These are phyloP conservation scores for Solanum chacoense DNA, from an alignment of 305 asterid genomes.

Conservation along the genomic window DNA sequence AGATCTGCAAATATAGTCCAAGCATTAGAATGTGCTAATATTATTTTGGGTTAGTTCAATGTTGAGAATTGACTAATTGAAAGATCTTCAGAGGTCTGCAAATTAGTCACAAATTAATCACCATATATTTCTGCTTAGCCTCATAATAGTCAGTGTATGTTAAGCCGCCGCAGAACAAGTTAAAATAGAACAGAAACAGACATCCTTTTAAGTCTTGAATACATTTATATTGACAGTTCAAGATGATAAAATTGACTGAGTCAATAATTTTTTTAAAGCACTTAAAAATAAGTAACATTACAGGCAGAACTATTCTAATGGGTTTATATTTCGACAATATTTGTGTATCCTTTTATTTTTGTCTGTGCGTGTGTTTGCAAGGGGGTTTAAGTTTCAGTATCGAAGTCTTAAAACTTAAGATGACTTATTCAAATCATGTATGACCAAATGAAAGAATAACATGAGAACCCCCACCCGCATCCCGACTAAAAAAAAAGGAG, in stretches of 20 bases:
- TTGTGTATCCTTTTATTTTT: no score
- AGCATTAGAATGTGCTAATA: background rate
- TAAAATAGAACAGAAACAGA: background rate
- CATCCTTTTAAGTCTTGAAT: background rate
- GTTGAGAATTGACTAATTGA: background rate
- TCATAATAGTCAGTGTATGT: background rate
- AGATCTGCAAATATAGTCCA: conserved; percentile 39
- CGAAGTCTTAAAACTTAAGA: no score
- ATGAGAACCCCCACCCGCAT: no score
- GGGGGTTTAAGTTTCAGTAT: no score
- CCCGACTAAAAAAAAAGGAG: no score
- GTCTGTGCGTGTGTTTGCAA: no score
- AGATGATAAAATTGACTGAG: background rate
- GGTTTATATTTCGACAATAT: no score
- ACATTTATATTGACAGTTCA: background rate
- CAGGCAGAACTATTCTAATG: background rate
- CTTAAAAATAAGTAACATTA: background rate
- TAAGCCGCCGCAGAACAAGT: background rate
- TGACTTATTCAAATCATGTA: no score
- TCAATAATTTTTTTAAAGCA: background rate
- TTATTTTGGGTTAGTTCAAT: background rate
- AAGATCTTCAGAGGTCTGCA: background rate
- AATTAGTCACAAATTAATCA: background rate
- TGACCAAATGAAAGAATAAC: no score
- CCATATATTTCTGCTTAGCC: background rate